These are phyloP conservation scores for Musa schizocarpa DNA, from an alignment of 176 grass and related monocot species.

Conservation along the genomic window DNA sequence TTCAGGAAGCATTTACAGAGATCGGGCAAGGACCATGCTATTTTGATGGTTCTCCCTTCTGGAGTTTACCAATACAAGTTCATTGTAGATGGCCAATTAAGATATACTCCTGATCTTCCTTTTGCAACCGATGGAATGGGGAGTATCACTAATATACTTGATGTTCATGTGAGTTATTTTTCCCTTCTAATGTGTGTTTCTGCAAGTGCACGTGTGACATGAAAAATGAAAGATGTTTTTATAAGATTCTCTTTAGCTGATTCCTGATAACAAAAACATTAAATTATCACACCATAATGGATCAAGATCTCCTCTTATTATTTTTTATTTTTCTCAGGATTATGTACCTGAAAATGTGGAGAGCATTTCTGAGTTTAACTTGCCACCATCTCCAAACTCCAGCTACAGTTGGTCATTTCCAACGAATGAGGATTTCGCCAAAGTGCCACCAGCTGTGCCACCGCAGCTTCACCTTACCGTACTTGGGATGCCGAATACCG, in stretches of 20 bases:
- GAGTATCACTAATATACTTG: slow-evolving; percentile 71
- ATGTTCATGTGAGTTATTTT: slow-evolving; percentile 74
- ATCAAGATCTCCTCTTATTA: too few relatives aligned
- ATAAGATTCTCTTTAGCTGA: too few relatives aligned
- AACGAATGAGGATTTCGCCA: slow-evolving; percentile 71
- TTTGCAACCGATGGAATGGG: slow-evolving; percentile 62
- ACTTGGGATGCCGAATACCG: slow-evolving; percentile 52
- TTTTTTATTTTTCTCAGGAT: slow-evolving; percentile 42
- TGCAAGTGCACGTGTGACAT: background rate
- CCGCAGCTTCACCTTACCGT: slow-evolving; percentile 64
- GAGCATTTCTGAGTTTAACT: slow-evolving; percentile 75
- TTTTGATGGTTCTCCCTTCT: slow-evolving; percentile 78
- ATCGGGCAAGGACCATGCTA: slow-evolving; percentile 84
- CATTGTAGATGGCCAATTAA: slow-evolving; percentile 77
- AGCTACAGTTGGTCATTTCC: slow-evolving; percentile 65
- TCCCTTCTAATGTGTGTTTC: background rate
- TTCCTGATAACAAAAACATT: too few relatives aligned
- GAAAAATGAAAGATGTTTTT: too few relatives aligned
- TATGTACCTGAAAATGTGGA: slow-evolving; percentile 86
- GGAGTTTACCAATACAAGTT: slow-evolving; percentile 91
- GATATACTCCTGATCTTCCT: slow-evolving; percentile 78
- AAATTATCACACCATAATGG: too few relatives aligned
- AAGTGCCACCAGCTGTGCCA: slow-evolving; percentile 79
- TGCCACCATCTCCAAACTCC: slow-evolving; percentile 57
- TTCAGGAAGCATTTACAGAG: slow-evolving; percentile 78